phyloP scores from a whole-genome alignment of 1,139 yeast genomes.

The Zygoascus sp. region DNA sequence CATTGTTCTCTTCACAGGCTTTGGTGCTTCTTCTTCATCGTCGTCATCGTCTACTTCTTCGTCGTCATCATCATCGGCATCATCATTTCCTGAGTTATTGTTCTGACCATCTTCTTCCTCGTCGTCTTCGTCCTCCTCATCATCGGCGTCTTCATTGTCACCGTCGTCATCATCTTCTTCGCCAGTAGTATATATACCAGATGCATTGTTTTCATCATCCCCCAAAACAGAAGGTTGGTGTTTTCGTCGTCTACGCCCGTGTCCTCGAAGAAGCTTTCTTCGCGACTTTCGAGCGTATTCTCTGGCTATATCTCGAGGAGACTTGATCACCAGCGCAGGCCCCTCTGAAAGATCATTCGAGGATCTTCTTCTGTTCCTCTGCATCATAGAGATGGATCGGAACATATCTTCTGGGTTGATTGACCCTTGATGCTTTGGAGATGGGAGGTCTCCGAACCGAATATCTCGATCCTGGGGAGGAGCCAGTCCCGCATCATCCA shows the following conservation, averaged over 20 bases:
- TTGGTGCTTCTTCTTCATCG: slow-evolving; percentile 8
- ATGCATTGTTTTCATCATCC: slow-evolving; percentile 4
- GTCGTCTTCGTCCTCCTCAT: too few relatives aligned
- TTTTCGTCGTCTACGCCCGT: not conserved
- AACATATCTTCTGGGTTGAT: slow-evolving; percentile 80
- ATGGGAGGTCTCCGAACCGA: slow-evolving; percentile 39
- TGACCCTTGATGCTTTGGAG: slow-evolving; percentile 42
- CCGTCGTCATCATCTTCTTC: slow-evolving; percentile 10
- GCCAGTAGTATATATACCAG: slow-evolving; percentile 1
- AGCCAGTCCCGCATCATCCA: slow-evolving; percentile 11
- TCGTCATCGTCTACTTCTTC: slow-evolving; percentile 2
- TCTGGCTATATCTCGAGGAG: slow-evolving; percentile 68
- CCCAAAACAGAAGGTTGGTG: not conserved
- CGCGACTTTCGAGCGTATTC: slow-evolving; percentile 25
- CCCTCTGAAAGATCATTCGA: slow-evolving; percentile 52
- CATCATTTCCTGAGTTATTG: slow-evolving; percentile 10
- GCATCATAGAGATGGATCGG: slow-evolving; percentile 75
- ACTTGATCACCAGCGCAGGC: slow-evolving; percentile 73
- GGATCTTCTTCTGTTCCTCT: slow-evolving; percentile 38
- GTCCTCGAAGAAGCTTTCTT: not conserved
- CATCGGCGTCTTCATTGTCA: slow-evolving; percentile 31
- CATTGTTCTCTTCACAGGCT: slow-evolving; percentile 8
- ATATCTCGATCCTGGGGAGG: slow-evolving; percentile 20
- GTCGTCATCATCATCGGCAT: slow-evolving; percentile 1
- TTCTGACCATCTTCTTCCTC: slow-evolving; percentile 1